These are phyloP conservation scores for Eutrema yunnanense DNA, from an alignment of 345 rosid genomes.

Conservation along the genomic window DNA sequence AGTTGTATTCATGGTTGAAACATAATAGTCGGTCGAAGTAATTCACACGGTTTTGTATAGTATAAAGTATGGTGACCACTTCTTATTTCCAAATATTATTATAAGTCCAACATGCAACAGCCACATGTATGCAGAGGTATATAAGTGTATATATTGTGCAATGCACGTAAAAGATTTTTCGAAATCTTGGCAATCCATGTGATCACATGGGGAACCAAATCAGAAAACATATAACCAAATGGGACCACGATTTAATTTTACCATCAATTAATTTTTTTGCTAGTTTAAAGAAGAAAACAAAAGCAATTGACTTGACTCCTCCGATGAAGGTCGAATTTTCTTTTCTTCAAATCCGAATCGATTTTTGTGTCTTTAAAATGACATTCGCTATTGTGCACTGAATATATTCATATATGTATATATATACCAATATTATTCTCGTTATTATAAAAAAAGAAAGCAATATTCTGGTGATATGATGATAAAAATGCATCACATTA, in stretches of 20 bases:
- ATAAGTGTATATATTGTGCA: not conserved
- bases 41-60: not conserved
- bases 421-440: not conserved
- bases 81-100: not conserved
- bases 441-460: not conserved
- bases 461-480: not conserved
- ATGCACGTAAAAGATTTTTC: not conserved
- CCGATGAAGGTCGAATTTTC: not conserved
- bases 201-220: slow-evolving; percentile 25
- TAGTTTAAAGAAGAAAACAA: not conserved
- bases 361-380: not conserved
- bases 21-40: not conserved
- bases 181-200: slow-evolving; percentile 18
- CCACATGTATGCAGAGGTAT: not conserved
- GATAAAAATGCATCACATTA: not conserved
- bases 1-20: not conserved
- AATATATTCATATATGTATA: not conserved
- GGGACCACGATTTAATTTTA: slow-evolving; percentile 20
- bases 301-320: slow-evolving; percentile 15
- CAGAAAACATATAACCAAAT: not conserved
- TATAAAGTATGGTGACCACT: not conserved
- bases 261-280: not conserved
- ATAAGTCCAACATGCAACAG: not conserved
- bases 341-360: not conserved
- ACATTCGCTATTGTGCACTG: not conserved